Evolutionary conservation across 23 red algal genomes (phyloP).

Genomic region (Chondrus crispus): DNA sequence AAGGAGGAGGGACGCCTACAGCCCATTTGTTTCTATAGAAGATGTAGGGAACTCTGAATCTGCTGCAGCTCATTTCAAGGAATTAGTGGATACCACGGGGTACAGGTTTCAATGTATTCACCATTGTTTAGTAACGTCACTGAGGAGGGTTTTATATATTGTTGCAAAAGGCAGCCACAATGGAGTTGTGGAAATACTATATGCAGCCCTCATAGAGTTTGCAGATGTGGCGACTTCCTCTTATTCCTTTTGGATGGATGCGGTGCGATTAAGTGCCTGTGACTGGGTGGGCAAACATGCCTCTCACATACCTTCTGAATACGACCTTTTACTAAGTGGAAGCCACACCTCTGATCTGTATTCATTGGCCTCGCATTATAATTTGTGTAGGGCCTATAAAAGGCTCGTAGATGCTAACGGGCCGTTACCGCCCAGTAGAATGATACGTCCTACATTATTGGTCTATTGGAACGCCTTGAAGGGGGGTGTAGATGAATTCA

Average conservation of each 20-base stretch:
- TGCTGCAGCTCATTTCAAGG: neutral
- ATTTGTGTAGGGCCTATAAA: neutral
- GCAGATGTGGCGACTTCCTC: neutral
- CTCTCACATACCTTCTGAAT: neutral
- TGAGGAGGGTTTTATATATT: neutral
- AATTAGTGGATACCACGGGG: neutral
- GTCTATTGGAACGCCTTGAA: neutral
- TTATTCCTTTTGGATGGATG: neutral
- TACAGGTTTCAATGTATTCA: neutral
- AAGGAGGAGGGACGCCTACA: neutral
- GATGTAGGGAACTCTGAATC: neutral
- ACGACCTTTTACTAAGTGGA: neutral
- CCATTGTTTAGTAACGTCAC: neutral
- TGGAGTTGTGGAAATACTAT: neutral
- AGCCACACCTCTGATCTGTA: neutral
- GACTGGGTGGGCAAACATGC: neutral
- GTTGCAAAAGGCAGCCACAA: neutral
- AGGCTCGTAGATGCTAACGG: neutral
- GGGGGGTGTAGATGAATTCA: constrained; percentile 8
- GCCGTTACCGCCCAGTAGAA: neutral
- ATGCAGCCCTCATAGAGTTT: neutral
- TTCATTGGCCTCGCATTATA: neutral
- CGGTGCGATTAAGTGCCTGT: neutral
- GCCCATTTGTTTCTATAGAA: neutral
- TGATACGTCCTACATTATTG: neutral